Conservation (phyloP, 2,329 filamentous ascomycete genomes). For the Trichoderma atrobrunneum region DNA sequence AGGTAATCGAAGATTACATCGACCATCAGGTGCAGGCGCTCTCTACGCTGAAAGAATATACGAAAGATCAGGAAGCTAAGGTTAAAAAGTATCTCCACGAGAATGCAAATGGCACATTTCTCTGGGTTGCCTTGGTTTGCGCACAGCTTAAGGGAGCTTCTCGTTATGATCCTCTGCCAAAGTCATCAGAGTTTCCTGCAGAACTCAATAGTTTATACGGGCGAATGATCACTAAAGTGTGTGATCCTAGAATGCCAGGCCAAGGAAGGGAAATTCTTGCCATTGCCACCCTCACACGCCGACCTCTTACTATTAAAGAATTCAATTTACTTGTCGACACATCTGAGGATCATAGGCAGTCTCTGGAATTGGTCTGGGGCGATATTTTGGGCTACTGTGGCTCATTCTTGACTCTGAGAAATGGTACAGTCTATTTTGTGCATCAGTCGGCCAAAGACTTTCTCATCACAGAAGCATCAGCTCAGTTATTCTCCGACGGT, state of each 20-base stretch:
- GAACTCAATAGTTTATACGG: background rate
- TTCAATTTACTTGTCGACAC: background rate
- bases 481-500: background rate
- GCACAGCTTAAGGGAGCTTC: background rate
- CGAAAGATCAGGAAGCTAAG: background rate
- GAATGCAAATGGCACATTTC: background rate
- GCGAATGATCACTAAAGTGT: background rate
- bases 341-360: background rate
- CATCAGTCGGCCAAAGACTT: background rate
- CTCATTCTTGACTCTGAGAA: background rate
- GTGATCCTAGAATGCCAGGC: fast-evolving
- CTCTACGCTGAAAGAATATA: background rate
- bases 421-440: background rate
- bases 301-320: background rate
- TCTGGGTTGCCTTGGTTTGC: background rate
- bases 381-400: background rate
- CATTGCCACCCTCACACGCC: background rate
- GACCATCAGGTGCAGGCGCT: background rate
- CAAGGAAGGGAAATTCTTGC: background rate
- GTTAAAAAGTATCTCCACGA: background rate
- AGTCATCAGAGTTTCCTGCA: background rate
- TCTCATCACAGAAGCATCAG: background rate
- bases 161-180: background rate
- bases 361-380: background rate
- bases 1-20: background rate